Base-by-base conservation (phyloP, 2,329 filamentous ascomycete species). In the Arachnomyces sp. region DNA sequence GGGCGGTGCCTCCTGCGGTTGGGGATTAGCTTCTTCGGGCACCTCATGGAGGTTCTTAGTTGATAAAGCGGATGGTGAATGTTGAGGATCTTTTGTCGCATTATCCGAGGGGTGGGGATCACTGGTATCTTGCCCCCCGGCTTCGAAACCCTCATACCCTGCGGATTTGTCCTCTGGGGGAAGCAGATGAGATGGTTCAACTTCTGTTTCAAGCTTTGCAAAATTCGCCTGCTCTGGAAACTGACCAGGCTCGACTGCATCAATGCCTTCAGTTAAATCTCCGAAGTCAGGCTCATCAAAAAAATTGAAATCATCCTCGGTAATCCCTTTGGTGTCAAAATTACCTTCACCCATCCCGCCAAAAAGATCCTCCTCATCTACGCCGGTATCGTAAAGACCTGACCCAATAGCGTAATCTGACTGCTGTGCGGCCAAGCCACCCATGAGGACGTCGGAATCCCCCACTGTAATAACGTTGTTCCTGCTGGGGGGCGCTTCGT, bases 281-380 rank as follows among this genome's bases (percentile, higher is more conserved):
- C 54, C 55, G 35, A 61, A 60, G 31, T 58, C 65, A 34, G 71
- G 71, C 25, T 73, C 71, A 52, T 81, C 77, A 49, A 81, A 81
- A 54, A 80, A 81, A 52, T 71, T 77, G 55, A 80, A 81, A 50
- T 81, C 77, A 3, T 71, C 76, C 50, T 80, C 77, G 2, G 71
- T 76, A 15, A 78, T 68, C n/a, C 67, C 69, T 49, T 71, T 71
- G n/a, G 65, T 60, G 15, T 63, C 71, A 52, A 75, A 76, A 34
- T 67, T 65, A 36, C 67, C 70, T 36, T 69, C 71, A 36, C 75
- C 69, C 56, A 74, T 69, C 40, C 76, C 73, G 11, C 71, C 73
- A 43, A 79, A 79, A 1, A 79, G 59, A 52, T 79, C 76, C 45
- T 79, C 75, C 45, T 79, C 75, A 34, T 68, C 64, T 18, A 56